phyloP scores from a whole-genome alignment of 768 basidiomycete genomes.

The Auricularia cornea region DNA sequence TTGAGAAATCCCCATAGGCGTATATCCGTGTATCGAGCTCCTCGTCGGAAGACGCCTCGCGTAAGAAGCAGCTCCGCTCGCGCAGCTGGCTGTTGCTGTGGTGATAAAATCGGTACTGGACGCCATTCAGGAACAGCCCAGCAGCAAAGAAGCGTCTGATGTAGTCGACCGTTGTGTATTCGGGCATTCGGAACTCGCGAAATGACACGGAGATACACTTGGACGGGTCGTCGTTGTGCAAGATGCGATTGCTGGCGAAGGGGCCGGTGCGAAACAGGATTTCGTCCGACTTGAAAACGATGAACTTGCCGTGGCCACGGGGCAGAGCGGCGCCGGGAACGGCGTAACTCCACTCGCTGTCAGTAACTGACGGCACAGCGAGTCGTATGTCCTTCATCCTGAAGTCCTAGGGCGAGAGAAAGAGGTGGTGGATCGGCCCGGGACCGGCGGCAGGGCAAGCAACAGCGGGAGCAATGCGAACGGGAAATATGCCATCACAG shows the following conservation, averaged over 20 bases:
- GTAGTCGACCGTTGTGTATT: slow-evolving; percentile 46
- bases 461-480: too few relatives aligned
- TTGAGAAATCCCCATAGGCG: slow-evolving; percentile 46
- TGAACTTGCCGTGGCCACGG: slow-evolving; percentile 34
- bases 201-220: slow-evolving; percentile 53
- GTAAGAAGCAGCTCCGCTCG: slow-evolving; percentile 54
- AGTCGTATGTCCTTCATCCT: background rate
- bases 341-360: background rate
- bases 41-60: slow-evolving; percentile 42
- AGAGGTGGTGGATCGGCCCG: too few relatives aligned
- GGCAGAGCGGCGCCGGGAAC: background rate
- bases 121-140: slow-evolving; percentile 48
- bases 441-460: too few relatives aligned
- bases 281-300: slow-evolving; percentile 41
- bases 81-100: slow-evolving; percentile 65
- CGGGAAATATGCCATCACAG: too few relatives aligned
- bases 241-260: slow-evolving; percentile 51
- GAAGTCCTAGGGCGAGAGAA: background rate
- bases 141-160: slow-evolving; percentile 44
- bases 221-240: slow-evolving; percentile 45
- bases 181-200: slow-evolving; percentile 45
- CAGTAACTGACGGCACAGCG: background rate
- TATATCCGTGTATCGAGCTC: slow-evolving; percentile 56
- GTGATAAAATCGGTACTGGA: slow-evolving; percentile 60
- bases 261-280: slow-evolving; percentile 43